Base-by-base conservation (phyloP, 2,329 filamentous ascomycete genomes). In the Dactylella cylindrospora region DNA sequence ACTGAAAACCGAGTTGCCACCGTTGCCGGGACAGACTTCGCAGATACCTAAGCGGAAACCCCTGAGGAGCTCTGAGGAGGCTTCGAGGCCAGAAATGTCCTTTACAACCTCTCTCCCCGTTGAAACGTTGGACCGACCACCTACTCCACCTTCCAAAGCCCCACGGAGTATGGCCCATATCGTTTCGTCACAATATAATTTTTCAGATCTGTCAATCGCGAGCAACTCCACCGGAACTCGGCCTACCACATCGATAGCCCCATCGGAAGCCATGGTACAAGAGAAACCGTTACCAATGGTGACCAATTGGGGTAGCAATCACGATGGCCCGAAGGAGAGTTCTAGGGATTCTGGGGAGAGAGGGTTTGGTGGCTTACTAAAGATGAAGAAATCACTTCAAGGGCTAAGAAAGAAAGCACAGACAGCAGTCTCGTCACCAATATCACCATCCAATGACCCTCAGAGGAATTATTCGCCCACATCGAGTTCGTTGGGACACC, bases 311-410 rank as follows among this genome's bases (percentile, higher is more conserved):
- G 47, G 53, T 13, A 36, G 23, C 33, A 61, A 15, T 35, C 41
- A 47, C 13, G 55, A 61, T 43, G 41, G 29, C 15, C 41, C 33
- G 12, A 38, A 19, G 13, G 33, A 38, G 17, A 13, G 47, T 19
- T 22, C 19, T 38, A 46, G 55, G 44, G 55, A 61, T 7, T 53
- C 55, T 5, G 15, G 40, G 17, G 55, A 61, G 32, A 47, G 55
- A 12, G 50, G 59, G 3, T 49, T 54, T 50, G 59, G 59, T 31
- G 59, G 59, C 13, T 35, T 64, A 15, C 59, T 64, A 20, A 64
- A 64, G 46, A 64, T 64, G 59, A 64, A 64, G 29, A 64, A 64
- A 38, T 64, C 59, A 3, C 29, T 64, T 13, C 49, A 54, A 31
- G 59, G 59, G 8, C 29, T 64, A 26, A 38, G 59, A 39, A 64